phyloP scores from a whole-genome alignment of 1,284 basidiomycete genomes.

The Irpex lacteus region DNA sequence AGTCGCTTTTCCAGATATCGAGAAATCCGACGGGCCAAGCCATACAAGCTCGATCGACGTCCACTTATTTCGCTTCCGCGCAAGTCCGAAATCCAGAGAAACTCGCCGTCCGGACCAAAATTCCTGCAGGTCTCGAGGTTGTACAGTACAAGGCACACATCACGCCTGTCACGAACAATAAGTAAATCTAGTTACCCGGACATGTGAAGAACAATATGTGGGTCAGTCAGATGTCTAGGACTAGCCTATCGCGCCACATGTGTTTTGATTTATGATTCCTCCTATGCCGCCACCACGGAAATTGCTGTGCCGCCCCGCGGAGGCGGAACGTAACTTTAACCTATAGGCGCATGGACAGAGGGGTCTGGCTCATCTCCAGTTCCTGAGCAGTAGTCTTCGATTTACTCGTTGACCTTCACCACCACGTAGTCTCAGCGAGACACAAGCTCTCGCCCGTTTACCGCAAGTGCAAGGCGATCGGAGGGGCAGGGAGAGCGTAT shows the following conservation, averaged over 20 bases:
- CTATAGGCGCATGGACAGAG: background rate
- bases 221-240: background rate
- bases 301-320: background rate
- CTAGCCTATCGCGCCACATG: background rate
- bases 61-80: too few species aligned
- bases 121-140: too few species aligned
- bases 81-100: too few species aligned
- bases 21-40: background rate
- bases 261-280: background rate
- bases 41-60: too few species aligned
- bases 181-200: background rate
- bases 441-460: background rate
- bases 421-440: background rate
- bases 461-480: too few species aligned
- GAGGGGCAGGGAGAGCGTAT: too few species aligned
- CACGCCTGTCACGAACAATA: too few species aligned
- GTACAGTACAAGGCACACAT: too few species aligned
- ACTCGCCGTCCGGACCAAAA: too few species aligned
- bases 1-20: background rate
- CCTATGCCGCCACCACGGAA: background rate
- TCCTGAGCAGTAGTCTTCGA: background rate
- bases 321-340: background rate
- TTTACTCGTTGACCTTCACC: background rate
- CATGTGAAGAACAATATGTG: background rate
- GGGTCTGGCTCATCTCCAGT: background rate